Evolutionary conservation across 257 asterid species (phyloP), one percentile per base, ranked within the genome.

Genomic region (Gentiana dahurica): DNA sequence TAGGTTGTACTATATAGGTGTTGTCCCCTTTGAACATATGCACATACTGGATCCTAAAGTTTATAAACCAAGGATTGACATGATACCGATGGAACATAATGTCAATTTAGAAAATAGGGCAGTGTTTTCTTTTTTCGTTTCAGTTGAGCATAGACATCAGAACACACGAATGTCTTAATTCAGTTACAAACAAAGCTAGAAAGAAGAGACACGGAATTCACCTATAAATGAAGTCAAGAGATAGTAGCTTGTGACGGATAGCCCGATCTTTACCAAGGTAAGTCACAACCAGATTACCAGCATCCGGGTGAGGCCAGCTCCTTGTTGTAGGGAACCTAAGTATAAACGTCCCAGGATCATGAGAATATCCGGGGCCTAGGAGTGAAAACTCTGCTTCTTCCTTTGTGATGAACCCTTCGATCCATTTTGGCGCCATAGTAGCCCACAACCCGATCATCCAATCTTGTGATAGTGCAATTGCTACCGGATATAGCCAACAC

Each of bases 251-350:
- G 66, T 87, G 89, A 73, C 60, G 96, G 68, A 91, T 83, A 58
- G 71, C 63, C 61, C 62, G 74, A 76, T 91, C 92, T 12, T 49
- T 69, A 15, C 87, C 91, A 48, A 92, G 76, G 52, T 83, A 88
- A 15, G 95, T 81, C 34, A 85, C 89, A 0, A 85, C 88, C 54
- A 88, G 74, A 71, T 75, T 80, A 44, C 98, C 98, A 54, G 98
- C 87, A 65, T 92, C 98, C 4, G 98, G 95, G 70, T 92, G 98
- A 51, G 98, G 98, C 98, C 98, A 92, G 82, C 89, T 80, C 73
- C 98, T 81, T 36, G 98, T 74, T 5, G 88, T 81, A 41, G 98
- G 95, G 65, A 92, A 88, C 53, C 97, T 83, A 44, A 92, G 68
- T 33, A 88, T 65, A 62, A 85, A 92, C 61, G 95, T 83, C 41